phyloP scores from a whole-genome alignment of 2,329 filamentous ascomycete genomes.

The Fusarium verrucosum region DNA sequence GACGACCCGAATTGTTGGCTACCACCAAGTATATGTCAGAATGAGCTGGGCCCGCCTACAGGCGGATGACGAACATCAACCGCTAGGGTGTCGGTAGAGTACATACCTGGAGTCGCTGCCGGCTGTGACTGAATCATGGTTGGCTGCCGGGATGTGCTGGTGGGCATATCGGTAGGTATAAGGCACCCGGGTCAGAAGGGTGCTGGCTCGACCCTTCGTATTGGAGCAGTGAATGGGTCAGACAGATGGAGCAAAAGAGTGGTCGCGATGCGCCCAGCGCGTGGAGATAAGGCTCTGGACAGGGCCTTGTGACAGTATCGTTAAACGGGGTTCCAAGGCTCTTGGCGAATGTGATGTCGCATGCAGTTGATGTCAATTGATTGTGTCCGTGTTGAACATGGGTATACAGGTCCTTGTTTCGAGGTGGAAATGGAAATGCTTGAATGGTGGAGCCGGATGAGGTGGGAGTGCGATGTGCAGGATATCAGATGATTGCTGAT shows the following conservation, averaged over 20 bases:
- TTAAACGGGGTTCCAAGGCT: slow-evolving; percentile 12
- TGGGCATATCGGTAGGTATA: slow-evolving; percentile 18
- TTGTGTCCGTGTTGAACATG: slow-evolving; percentile 15
- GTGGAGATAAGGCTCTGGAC: slow-evolving; percentile 2
- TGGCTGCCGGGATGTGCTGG: slow-evolving; percentile 37
- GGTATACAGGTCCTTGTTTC: slow-evolving; percentile 11
- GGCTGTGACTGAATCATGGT: slow-evolving; percentile 43
- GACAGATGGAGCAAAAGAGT: slow-evolving; percentile 1
- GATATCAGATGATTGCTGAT: background rate
- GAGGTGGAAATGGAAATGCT: slow-evolving; percentile 19
- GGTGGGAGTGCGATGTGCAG: slow-evolving; percentile 6
- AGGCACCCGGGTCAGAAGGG: slow-evolving; percentile 22
- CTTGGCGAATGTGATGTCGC: slow-evolving; percentile 19
- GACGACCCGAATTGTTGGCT: slow-evolving; percentile 52
- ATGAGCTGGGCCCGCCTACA: slow-evolving; percentile 12
- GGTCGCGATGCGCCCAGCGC: slow-evolving; percentile 12
- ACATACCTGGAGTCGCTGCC: slow-evolving; percentile 40
- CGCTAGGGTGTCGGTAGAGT: slow-evolving; percentile 24
- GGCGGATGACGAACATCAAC: slow-evolving; percentile 24
- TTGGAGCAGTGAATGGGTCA: slow-evolving; percentile 26
- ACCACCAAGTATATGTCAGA: slow-evolving; percentile 33
- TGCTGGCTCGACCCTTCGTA: slow-evolving; percentile 26
- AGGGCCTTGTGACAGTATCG: slow-evolving; percentile 12
- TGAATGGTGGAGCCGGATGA: slow-evolving; percentile 22
- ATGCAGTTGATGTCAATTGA: slow-evolving; percentile 17